These are phyloP conservation scores for Blepharisma japonicum DNA, from an alignment of 73 alveolate genomes.

Conservation along the genomic window DNA sequence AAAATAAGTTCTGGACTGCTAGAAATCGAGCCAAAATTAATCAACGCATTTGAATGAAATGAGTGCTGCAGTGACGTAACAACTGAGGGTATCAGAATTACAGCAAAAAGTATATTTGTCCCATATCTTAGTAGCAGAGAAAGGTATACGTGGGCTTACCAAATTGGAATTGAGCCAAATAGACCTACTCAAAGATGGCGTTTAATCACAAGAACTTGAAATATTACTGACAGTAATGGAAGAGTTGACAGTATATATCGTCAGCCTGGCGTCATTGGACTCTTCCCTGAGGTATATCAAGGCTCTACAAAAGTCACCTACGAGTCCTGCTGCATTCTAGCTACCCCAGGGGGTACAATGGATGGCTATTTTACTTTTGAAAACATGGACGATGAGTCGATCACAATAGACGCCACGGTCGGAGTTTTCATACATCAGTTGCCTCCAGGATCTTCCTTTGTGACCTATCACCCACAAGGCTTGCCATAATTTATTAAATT, in stretches of 20 bases:
- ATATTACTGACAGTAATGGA: neutral
- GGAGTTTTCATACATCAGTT: neutral
- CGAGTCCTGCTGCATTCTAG: neutral
- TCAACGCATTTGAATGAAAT: neutral
- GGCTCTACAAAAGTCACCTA: neutral
- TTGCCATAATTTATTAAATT: no score
- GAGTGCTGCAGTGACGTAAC: neutral
- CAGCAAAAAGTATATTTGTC: neutral
- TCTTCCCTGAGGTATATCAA: neutral
- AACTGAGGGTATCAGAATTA: neutral
- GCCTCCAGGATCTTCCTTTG: neutral
- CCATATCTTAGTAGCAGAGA: neutral
- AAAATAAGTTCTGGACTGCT: no score
- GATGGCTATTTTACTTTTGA: conserved; percentile 21
- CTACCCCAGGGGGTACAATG: neutral
- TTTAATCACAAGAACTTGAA: neutral
- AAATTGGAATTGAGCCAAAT: neutral
- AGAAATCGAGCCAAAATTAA: no score
- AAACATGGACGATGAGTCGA: neutral
- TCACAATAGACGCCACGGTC: neutral
- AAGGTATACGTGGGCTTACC: conserved; percentile 17
- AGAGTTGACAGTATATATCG: neutral
- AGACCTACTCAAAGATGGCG: neutral
- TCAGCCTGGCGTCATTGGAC: conserved; percentile 28
- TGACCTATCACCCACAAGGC: no score